phyloP scores from a whole-genome alignment of 768 basidiomycete species.

The Hericium rajendrae region DNA sequence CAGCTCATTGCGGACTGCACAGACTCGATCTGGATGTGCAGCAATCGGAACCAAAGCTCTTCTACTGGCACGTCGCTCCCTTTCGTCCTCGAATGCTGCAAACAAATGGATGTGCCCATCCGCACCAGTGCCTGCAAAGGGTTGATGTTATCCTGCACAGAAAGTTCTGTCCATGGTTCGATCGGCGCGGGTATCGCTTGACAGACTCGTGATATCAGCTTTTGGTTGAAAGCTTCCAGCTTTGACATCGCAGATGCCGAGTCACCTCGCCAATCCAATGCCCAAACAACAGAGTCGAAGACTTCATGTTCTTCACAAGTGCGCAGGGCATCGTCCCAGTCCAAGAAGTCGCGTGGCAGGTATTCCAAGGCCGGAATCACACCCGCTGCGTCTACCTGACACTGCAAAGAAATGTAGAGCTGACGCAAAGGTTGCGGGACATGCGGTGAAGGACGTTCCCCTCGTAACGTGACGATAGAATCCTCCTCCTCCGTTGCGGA shows the following conservation, averaged over 20 bases:
- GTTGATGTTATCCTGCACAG: constrained; percentile 28
- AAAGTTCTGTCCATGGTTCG: constrained; percentile 4
- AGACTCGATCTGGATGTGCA: constrained; percentile 71
- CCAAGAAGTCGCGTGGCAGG: constrained; percentile 43
- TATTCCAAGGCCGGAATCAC: constrained; percentile 54
- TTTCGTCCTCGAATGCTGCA: constrained; percentile 43
- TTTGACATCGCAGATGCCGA: constrained; percentile 58
- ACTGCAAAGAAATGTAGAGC: constrained; percentile 65
- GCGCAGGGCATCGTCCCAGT: constrained; percentile 43
- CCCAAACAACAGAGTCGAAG: constrained; percentile 79
- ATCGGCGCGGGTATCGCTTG: constrained; percentile 21
- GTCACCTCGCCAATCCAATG: constrained; percentile 52
- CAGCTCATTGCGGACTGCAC: constrained; percentile 60
- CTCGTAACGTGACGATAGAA: constrained; percentile 15
- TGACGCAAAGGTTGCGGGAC: constrained; percentile 43
- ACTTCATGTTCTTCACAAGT: constrained; percentile 60
- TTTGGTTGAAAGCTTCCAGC: constrained; percentile 48
- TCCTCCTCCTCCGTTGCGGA: constrained; percentile 32
- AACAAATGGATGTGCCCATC: constrained; percentile 59
- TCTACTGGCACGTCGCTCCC: constrained; percentile 42
- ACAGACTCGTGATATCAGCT: constrained; percentile 36
- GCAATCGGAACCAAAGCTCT: constrained; percentile 83
- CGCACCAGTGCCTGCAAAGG: constrained; percentile 49
- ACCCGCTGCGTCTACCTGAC: constrained; percentile 52
- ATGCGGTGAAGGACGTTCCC: constrained; percentile 28